phyloP scores from a whole-genome alignment of 495 filamentous ascomycete species.

The Neurospora tetraspora region DNA sequence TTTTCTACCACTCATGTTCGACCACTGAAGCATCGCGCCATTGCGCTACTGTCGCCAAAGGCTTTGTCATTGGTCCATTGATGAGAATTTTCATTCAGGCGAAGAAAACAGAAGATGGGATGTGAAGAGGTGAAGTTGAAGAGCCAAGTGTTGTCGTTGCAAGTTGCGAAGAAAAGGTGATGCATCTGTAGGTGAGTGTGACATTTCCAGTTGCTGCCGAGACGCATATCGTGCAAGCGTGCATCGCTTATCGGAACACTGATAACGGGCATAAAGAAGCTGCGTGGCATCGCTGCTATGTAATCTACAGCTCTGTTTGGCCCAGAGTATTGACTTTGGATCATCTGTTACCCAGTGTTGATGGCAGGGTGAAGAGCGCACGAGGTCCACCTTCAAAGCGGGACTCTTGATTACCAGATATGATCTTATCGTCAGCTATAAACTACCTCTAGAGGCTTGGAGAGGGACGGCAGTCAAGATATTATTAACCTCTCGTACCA shows the following conservation, averaged over 20 bases:
- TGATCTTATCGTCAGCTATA: background rate
- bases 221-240: background rate
- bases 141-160: background rate
- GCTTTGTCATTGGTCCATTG: background rate
- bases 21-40: background rate
- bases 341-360: background rate
- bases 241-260: background rate
- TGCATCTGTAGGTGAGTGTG: background rate
- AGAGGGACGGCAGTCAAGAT: background rate
- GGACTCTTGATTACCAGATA: background rate
- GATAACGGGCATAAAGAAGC: background rate
- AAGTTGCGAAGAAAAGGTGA: background rate
- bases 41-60: background rate
- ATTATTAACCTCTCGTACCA: conserved; percentile 1
- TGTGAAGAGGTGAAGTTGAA: background rate
- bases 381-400: background rate
- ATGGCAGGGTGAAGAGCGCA: background rate
- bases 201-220: background rate
- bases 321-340: background rate
- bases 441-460: background rate
- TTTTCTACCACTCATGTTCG: background rate
- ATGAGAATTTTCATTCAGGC: background rate
- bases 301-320: background rate
- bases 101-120: background rate
- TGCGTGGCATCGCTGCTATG: background rate